phyloP scores from a whole-genome alignment of 2,329 filamentous ascomycete genomes.

The Ophiostoma himal-ulmi region DNA sequence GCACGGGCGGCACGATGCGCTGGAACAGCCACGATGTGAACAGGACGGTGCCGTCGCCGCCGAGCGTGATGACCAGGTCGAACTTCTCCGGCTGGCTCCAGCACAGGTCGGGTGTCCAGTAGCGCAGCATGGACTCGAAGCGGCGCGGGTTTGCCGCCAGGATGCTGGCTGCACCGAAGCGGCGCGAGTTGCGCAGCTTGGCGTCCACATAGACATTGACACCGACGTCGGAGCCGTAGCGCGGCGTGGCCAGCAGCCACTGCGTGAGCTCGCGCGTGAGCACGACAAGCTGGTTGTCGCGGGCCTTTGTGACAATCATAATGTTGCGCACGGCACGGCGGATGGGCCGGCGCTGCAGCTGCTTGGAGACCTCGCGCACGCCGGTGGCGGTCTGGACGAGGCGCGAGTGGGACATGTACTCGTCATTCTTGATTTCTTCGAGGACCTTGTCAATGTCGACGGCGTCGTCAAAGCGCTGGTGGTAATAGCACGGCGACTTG shows the following conservation, averaged over 20 bases:
- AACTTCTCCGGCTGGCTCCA: constrained; percentile 92
- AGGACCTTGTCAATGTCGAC: constrained; percentile 93
- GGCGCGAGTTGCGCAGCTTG: constrained; percentile 80
- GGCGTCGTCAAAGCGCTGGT: constrained; percentile 91
- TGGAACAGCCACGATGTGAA: constrained; percentile 93
- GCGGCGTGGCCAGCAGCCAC: constrained; percentile 82
- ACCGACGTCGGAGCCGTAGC: constrained; percentile 83
- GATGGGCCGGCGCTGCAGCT: constrained; percentile 85
- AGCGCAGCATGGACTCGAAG: constrained; percentile 79
- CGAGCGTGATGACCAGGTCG: constrained; percentile 83
- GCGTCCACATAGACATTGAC: constrained; percentile 98
- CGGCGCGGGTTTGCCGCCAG: constrained; percentile 65
- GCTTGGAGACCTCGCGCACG: constrained; percentile 91
- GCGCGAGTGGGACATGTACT: constrained; percentile 86
- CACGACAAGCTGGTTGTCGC: constrained; percentile 87
- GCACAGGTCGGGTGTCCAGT: constrained; percentile 95
- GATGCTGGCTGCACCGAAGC: constrained; percentile 73
- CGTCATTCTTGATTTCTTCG: constrained; percentile 85
- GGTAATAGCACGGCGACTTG: constrained; percentile 94
- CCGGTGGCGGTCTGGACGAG: constrained; percentile 92
- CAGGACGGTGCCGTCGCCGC: constrained; percentile 79
- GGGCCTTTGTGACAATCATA: constrained; percentile 98
- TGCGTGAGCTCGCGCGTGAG: constrained; percentile 80
- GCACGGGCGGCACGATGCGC: constrained; percentile 74
- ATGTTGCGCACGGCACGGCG: constrained; percentile 86